Percentiles rank a stretch among this genome's conserved stretches.
Evolutionary conservation across 176 grass and related monocot species (phyloP).

Genomic region (Rhipidocladum racemiflorum): DNA sequence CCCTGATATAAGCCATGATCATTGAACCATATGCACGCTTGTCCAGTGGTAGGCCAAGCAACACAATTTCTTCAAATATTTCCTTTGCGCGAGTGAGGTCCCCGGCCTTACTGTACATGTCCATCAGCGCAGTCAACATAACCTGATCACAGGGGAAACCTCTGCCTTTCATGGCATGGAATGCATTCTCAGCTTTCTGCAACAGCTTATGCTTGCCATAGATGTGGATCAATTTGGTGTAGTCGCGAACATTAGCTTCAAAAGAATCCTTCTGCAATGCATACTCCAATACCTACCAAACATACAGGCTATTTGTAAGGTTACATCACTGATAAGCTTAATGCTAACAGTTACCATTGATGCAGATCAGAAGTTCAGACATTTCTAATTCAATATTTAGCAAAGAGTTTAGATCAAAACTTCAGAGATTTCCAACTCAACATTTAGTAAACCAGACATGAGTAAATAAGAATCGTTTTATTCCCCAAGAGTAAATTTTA

Average conservation of each 20-base stretch:
- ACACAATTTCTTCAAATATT: slow-evolving; percentile 60
- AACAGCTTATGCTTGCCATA: slow-evolving; percentile 72
- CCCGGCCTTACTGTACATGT: slow-evolving; percentile 62
- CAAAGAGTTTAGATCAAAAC: background rate
- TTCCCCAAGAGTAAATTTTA: background rate
- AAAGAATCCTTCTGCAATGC: slow-evolving; percentile 55
- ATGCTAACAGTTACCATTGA: background rate
- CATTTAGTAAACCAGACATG: background rate
- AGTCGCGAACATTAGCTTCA: slow-evolving; percentile 69
- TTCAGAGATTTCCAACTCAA: background rate
- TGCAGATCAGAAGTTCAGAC: background rate
- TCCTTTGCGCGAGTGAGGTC: slow-evolving; percentile 48
- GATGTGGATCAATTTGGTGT: slow-evolving; percentile 75
- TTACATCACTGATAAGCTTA: background rate
- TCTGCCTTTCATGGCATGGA: slow-evolving; percentile 64
- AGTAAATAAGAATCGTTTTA: background rate
- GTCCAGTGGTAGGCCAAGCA: slow-evolving; percentile 61
- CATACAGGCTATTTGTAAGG: background rate
- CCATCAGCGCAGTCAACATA: slow-evolving; percentile 54
- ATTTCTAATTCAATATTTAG: background rate
- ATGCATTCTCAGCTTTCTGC: slow-evolving; percentile 59
- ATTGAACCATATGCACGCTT: slow-evolving; percentile 77
- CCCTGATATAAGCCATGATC: slow-evolving; percentile 87
- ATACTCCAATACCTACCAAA: background rate
- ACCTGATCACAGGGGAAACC: slow-evolving; percentile 70